Percentiles rank a stretch among this genome's conserved stretches.
Conservation (phyloP, 495 filamentous ascomycete species). For the Hypoxylon intermedium region DNA sequence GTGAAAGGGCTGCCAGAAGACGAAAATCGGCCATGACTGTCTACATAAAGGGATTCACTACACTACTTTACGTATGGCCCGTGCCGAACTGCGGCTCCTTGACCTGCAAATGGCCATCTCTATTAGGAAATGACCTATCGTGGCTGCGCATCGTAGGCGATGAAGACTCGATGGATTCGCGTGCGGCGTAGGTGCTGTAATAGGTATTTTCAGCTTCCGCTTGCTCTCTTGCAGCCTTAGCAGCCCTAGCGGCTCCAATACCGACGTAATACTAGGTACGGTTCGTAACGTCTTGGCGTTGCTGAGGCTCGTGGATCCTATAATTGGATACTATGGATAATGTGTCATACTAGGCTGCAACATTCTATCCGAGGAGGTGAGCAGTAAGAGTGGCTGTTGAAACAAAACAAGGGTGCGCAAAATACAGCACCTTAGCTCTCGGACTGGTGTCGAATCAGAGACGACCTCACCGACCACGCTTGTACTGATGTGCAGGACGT, state of each 20-base stretch:
- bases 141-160: constrained; percentile 36
- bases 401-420: constrained; percentile 12
- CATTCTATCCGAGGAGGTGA: not conserved
- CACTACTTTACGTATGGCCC: constrained; percentile 4
- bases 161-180: constrained; percentile 21
- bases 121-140: constrained; percentile 24
- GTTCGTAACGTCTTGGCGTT: constrained; percentile 21
- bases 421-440: constrained; percentile 5
- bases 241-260: constrained; percentile 17
- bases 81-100: constrained; percentile 17
- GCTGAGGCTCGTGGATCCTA: constrained; percentile 27
- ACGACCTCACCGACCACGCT: not conserved
- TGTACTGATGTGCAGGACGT: not conserved
- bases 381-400: constrained; percentile 5
- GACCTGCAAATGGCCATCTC: constrained; percentile 1
- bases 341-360: constrained; percentile 1
- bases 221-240: constrained; percentile 9
- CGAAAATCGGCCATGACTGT: constrained; percentile 3
- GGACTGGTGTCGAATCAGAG: constrained; percentile 14
- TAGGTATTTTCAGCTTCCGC: too few species aligned
- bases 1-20: not conserved
- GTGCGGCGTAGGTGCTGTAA: not conserved
- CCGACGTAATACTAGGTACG: not conserved
- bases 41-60: constrained; percentile 25
- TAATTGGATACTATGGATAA: not conserved